These are phyloP conservation scores for Hamiltosporidium tvaerminnensis DNA, from an alignment of 371 early-diverging fungal genomes.

Conservation along the genomic window DNA sequence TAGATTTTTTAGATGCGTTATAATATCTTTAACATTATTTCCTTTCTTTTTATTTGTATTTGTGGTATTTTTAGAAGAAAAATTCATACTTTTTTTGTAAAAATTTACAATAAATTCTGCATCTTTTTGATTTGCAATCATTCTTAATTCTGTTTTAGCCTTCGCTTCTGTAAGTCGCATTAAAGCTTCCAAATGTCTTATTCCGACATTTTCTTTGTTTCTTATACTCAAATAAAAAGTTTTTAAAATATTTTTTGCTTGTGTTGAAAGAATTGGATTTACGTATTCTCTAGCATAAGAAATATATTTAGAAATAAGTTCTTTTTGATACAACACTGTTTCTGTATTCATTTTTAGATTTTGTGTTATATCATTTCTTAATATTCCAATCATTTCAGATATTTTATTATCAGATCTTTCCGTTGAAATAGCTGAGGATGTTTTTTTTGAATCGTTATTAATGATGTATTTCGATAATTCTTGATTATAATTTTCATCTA, in stretches of 20 bases:
- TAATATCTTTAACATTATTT: conserved; percentile 11
- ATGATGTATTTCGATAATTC: conserved; percentile 38
- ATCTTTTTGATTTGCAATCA: conserved; percentile 32
- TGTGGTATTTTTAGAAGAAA: conserved; percentile 3
- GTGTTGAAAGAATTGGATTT: conserved; percentile 37
- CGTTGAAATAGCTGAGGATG: not conserved
- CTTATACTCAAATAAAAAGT: conserved; percentile 26
- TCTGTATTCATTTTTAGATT: conserved; percentile 1
- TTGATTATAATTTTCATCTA: conserved; percentile 37
- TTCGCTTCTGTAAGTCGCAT: conserved; percentile 39
- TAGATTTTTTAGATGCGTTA: conserved; percentile 3
- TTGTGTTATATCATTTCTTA: conserved; percentile 2
- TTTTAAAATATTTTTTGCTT: conserved; percentile 32
- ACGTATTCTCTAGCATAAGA: conserved; percentile 38
- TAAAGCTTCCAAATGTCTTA: conserved; percentile 39
- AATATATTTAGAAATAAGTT: conserved; percentile 41
- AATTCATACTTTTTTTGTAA: conserved; percentile 17
- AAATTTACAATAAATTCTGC: conserved; percentile 38
- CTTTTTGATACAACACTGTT: conserved; percentile 1
- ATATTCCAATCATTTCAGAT: conserved; percentile 15
- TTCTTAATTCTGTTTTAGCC: conserved; percentile 41
- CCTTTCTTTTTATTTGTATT: conserved; percentile 5
- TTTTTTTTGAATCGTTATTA: not conserved
- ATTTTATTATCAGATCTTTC: conserved; percentile 9
- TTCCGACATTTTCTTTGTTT: conserved; percentile 16